A percentile compares a stretch with the other conserved stretches of the same genome.
phyloP scores from a whole-genome alignment of 1,284 basidiomycete genomes.

The Trametes sp. region DNA sequence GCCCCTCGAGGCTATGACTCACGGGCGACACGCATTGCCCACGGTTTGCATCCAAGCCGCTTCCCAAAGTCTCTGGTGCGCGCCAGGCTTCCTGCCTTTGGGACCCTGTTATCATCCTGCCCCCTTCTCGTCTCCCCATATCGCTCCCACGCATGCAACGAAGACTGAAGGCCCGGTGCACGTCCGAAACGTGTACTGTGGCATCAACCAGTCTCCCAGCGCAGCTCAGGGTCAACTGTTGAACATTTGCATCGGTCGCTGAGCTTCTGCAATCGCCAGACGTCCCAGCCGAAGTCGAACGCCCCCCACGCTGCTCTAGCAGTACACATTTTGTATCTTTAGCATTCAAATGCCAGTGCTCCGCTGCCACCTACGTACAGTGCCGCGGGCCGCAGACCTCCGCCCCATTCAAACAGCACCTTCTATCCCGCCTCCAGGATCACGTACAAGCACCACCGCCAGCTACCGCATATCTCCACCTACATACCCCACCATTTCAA shows the following conservation, averaged over 20 bases:
- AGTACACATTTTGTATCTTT: no score
- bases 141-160: not conserved
- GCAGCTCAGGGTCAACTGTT: no score
- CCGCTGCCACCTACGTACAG: no score
- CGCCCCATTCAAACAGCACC: not conserved
- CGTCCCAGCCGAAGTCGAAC: no score
- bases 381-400: not conserved
- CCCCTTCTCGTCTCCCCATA: not conserved
- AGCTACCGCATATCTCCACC: not conserved
- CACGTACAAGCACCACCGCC: no score
- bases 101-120: not conserved
- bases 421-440: no score
- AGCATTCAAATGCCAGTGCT: no score
- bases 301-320: no score
- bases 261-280: no score
- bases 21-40: not conserved
- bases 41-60: not conserved
- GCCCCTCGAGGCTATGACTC: not conserved
- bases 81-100: no score
- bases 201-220: not conserved
- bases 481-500: not conserved
- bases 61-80: not conserved
- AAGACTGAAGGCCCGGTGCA: not conserved
- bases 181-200: not conserved
- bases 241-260: no score